phyloP scores from a whole-genome alignment of 805 yeast species.

The Saccharomycopsis fermentans region DNA sequence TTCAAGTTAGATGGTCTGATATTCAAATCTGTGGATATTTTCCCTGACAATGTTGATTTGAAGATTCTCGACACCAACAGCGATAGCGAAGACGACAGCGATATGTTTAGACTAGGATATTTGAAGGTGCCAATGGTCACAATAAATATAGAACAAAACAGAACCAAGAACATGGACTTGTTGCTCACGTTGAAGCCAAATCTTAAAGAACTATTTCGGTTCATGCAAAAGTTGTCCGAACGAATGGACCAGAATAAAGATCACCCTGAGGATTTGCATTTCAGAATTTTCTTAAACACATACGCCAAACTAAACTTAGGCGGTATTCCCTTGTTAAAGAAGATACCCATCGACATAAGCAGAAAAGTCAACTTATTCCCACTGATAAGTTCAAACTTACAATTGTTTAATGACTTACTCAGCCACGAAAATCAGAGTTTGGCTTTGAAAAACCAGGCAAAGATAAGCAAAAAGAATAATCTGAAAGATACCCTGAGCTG shows the following conservation, averaged over 20 bases:
- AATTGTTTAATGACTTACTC: not conserved
- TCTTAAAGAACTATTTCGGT: constrained; percentile 3
- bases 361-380: constrained; percentile 2
- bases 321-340: constrained; percentile 8
- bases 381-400: not conserved
- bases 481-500: not conserved
- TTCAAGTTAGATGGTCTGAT: constrained; percentile 5
- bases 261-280: not conserved
- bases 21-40: constrained; percentile 6
- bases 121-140: constrained; percentile 8
- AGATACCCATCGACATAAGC: constrained; percentile 2
- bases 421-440: not conserved
- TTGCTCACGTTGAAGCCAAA: constrained; percentile 10
- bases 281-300: constrained; percentile 5
- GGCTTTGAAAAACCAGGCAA: not conserved
- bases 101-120: constrained; percentile 6
- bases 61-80: not conserved
- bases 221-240: constrained; percentile 11
- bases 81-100: not conserved
- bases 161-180: constrained; percentile 2
- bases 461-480: not conserved
- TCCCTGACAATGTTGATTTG: constrained; percentile 5
- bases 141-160: constrained; percentile 3
- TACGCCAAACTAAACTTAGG: constrained; percentile 6
- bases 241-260: constrained; percentile 12